A percentile compares a stretch with the other conserved stretches of the same genome.
These are phyloP conservation scores for Rhizophagus sp. DNA, from an alignment of 192 early-diverging fungal species.

Conservation along the genomic window DNA sequence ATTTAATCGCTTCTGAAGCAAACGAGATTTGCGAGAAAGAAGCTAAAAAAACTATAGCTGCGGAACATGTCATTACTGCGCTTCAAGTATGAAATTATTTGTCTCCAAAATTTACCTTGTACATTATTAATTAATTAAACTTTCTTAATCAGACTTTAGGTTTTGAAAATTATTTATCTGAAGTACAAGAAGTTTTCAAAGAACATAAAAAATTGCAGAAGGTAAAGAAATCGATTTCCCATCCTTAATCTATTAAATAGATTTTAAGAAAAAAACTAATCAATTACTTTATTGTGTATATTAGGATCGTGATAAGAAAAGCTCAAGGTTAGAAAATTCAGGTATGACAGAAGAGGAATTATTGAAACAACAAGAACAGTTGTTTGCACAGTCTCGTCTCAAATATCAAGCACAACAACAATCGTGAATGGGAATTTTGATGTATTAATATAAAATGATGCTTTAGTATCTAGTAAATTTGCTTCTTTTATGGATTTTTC, in stretches of 20 bases:
- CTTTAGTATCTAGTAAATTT: no score
- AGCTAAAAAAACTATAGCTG: slow-evolving; percentile 94
- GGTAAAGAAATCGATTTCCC: slow-evolving; percentile 37
- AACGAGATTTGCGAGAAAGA: slow-evolving; percentile 98
- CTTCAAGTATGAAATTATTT: slow-evolving; percentile 59
- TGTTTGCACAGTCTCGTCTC: slow-evolving; percentile 87
- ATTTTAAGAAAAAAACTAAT: slow-evolving; percentile 4
- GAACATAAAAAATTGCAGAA: slow-evolving; percentile 88
- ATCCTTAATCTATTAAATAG: background rate
- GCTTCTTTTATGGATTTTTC: no score
- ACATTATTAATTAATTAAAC: slow-evolving; percentile 9
- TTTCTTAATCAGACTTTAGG: slow-evolving; percentile 64
- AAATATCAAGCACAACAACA: slow-evolving; percentile 54
- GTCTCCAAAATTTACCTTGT: background rate
- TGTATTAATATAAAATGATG: background rate
- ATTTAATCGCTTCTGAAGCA: slow-evolving; percentile 90
- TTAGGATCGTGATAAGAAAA: slow-evolving; percentile 82
- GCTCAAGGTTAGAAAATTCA: slow-evolving; percentile 73
- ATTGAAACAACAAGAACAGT: slow-evolving; percentile 74
- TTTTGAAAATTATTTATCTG: slow-evolving; percentile 87
- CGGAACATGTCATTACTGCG: slow-evolving; percentile 91
- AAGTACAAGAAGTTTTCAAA: slow-evolving; percentile 85
- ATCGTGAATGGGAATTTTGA: background rate
- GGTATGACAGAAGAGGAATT: slow-evolving; percentile 87
- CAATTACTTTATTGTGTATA: background rate